These are phyloP conservation scores for Gossypium mustelinum DNA, from an alignment of 345 rosid genomes.

Conservation along the genomic window DNA sequence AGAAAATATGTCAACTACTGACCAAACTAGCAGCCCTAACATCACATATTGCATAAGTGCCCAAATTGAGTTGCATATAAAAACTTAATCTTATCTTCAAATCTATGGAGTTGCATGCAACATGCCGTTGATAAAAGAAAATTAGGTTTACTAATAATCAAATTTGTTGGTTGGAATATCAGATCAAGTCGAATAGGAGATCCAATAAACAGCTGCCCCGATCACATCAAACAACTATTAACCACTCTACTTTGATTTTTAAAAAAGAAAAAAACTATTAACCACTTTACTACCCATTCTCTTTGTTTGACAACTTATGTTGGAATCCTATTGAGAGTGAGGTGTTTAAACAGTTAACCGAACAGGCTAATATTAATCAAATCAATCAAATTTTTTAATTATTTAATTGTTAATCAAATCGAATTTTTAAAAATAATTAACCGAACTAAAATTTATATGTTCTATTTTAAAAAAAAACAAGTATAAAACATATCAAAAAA, in stretches of 20 bases:
- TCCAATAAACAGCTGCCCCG: neutral
- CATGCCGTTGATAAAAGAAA: neutral
- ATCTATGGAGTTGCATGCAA: neutral
- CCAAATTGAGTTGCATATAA: neutral
- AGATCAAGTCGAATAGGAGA: neutral
- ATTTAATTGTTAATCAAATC: accelerated
- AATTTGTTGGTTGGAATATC: neutral
- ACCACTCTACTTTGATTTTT: neutral
- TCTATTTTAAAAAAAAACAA: no score
- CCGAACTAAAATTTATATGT: no score
- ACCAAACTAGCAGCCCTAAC: neutral
- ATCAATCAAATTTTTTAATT: no score
- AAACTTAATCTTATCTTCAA: neutral
- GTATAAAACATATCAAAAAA: no score
- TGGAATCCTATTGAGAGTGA: no score
- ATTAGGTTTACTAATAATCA: neutral
- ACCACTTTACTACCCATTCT: no score
- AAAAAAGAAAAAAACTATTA: no score
- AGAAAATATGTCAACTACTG: no score
- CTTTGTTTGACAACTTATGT: no score
- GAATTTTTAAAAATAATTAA: no score
- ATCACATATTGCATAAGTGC: neutral
- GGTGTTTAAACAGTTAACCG: no score
- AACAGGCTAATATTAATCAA: no score
- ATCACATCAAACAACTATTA: neutral